phyloP scores from a whole-genome alignment of 2,329 filamentous ascomycete genomes.

The Acrodontium crateriforme region DNA sequence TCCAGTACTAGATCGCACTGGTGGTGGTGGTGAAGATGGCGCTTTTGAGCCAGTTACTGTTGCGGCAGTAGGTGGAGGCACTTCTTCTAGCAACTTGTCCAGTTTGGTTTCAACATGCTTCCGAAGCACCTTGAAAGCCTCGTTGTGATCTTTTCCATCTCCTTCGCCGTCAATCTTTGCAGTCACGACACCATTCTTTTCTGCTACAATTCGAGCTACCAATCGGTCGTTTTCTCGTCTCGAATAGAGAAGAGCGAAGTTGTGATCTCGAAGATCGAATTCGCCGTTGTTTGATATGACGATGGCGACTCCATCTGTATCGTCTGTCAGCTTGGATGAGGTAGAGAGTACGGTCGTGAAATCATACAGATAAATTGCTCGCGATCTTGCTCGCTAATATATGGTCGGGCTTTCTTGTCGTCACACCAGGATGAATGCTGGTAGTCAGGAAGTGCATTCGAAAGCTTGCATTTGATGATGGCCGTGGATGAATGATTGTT shows the following conservation, averaged over 20 bases:
- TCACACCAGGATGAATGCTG: too few species aligned
- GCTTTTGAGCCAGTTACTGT: too few species aligned
- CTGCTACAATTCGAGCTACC: constrained; percentile 12
- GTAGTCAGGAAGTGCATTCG: not conserved
- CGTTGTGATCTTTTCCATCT: constrained; percentile 10
- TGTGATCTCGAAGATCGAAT: constrained; percentile 7
- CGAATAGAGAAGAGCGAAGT: constrained; percentile 14
- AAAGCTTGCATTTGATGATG: not conserved
- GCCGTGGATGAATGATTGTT: not conserved
- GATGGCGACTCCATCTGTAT: constrained; percentile 8
- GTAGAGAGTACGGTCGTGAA: not conserved
- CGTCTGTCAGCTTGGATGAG: not conserved
- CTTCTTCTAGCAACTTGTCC: constrained; percentile 6
- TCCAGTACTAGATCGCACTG: too few species aligned
- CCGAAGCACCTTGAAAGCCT: constrained; percentile 13
- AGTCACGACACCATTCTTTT: constrained; percentile 10
- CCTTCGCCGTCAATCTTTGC: constrained; percentile 11
- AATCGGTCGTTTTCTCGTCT: constrained; percentile 8
- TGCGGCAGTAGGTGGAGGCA: too few species aligned
- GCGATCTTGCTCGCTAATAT: constrained; percentile 6
- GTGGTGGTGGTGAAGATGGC: too few species aligned
- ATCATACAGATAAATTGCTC: constrained; percentile 10
- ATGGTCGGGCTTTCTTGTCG: constrained; percentile 6
- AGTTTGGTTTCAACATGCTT: constrained; percentile 12
- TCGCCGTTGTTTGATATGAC: constrained; percentile 9